Conservation (phyloP, 257 asterid genomes). For the Anisodus tanguticus region DNA sequence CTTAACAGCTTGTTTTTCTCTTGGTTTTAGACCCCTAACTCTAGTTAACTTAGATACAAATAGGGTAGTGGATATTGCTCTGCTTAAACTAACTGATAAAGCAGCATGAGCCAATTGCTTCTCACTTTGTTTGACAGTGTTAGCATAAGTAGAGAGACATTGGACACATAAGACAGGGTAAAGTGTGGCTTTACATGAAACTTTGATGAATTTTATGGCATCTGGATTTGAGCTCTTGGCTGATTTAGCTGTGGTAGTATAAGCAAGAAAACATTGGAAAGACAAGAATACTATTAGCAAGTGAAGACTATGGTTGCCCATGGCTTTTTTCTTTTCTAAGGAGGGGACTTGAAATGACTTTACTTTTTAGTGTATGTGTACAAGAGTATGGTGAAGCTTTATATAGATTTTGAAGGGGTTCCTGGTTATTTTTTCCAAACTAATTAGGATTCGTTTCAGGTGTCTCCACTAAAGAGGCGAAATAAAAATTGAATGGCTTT, state of each 20-base stretch:
- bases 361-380: neutral
- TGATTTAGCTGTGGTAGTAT: conserved; percentile 20
- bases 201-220: conserved; percentile 47
- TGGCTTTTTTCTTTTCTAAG: neutral
- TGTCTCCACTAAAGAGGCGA: neutral
- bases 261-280: conserved; percentile 32
- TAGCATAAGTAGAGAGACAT: conserved; percentile 57
- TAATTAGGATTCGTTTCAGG: no score
- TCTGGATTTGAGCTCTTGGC: conserved; percentile 29
- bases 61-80: conserved; percentile 47
- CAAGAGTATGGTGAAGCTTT: conserved; percentile 22
- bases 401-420: conserved; percentile 31
- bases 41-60: conserved; percentile 48
- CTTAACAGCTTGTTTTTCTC: conserved; percentile 51
- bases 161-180: conserved; percentile 62
- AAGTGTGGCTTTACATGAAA: conserved; percentile 62
- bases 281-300: conserved; percentile 40
- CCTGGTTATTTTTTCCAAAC: neutral
- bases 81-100: conserved; percentile 49
- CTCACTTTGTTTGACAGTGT: conserved; percentile 47
- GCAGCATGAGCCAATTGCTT: conserved; percentile 61
- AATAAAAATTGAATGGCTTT: no score
- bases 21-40: conserved; percentile 43
- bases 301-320: conserved; percentile 41
- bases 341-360: neutral